Base-by-base conservation (phyloP, 202 grass and related monocot species). In the Zizania palustris region DNA sequence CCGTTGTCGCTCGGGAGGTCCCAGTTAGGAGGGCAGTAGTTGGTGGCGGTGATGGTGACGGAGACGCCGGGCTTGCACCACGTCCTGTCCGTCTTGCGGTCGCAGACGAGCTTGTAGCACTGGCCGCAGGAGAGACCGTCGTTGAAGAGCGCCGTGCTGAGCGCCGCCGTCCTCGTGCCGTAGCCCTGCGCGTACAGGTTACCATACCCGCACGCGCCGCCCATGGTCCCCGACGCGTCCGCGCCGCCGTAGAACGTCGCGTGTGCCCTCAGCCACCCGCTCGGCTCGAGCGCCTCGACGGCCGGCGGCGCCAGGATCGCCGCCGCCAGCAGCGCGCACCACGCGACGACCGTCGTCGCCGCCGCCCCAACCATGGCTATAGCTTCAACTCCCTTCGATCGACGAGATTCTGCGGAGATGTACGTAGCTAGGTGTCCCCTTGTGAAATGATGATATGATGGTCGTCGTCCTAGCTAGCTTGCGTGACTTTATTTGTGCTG, bases 211-310 rank as follows among this genome's bases (percentile, higher is more conserved):
- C 88, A 90, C 33, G 88, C 84, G 4, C 88, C 88, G 0, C 89
- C 88, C 88, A 91, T 91, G 18, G 84, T 91, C 55, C 85, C 88
- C 5, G 88, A 81, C 70, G 84, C 88, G 82, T 91, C 85, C 0
- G 34, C 22, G 20, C 88, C 88, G 39, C 88, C 88, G 65, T 91
- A 91, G 79, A 82, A 91, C 11, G 88, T 91, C 33, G 88, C 88
- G 20, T 69, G 54, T 21, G 21, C 88, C 35, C 64, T 20, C 1
- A 78, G 33, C 89, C 77, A 85, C 48, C 57, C 34, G 18, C 40
- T 66, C 53, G 56, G 51, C 76, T 72, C 41, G 18, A 83, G 40
- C 43, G 46, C 37, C 6, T 49, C 34, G 38, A 46, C 8, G 67
- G 28, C 14, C 38, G 74, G 18, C 41, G 19, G 20, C 77, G 28